Conservation (phyloP, 768 basidiomycete species). For the Naematelia encephala region DNA sequence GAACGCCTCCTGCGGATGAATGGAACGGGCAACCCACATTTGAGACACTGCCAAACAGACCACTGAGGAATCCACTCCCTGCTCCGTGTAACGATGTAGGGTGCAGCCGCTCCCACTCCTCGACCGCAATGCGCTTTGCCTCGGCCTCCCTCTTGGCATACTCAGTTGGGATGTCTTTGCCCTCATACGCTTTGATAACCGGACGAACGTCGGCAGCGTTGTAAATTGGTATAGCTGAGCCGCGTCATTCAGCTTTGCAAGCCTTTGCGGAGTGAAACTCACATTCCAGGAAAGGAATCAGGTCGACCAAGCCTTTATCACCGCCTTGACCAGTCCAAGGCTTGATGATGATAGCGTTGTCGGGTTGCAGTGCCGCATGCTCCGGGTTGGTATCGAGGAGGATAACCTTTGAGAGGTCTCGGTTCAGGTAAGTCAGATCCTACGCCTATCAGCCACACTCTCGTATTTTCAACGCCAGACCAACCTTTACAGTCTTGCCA, state of each 20-base stretch:
- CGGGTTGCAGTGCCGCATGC: slow-evolving; percentile 73
- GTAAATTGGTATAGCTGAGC: slow-evolving; percentile 84
- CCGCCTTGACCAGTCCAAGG: slow-evolving; percentile 80
- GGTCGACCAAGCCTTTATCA: slow-evolving; percentile 72
- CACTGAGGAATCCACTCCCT: slow-evolving; percentile 37
- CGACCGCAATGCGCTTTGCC: slow-evolving; percentile 69
- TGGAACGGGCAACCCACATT: slow-evolving; percentile 34
- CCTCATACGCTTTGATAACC: slow-evolving; percentile 76
- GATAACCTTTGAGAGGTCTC: slow-evolving; percentile 85
- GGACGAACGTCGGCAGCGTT: slow-evolving; percentile 81
- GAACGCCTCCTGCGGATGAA: not conserved
- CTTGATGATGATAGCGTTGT: slow-evolving; percentile 78
- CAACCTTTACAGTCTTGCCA: slow-evolving; percentile 79
- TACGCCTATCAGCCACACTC: slow-evolving; percentile 41
- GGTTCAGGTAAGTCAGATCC: slow-evolving; percentile 92
- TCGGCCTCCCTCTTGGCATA: slow-evolving; percentile 85
- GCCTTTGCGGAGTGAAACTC: slow-evolving; percentile 29
- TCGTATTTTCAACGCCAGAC: slow-evolving; percentile 6
- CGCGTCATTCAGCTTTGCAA: slow-evolving; percentile 8
- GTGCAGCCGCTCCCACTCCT: slow-evolving; percentile 68
- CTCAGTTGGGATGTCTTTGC: slow-evolving; percentile 82
- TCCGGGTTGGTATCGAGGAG: slow-evolving; percentile 79
- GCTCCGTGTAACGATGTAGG: slow-evolving; percentile 23
- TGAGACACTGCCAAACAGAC: slow-evolving; percentile 43
- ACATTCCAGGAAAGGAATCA: slow-evolving; percentile 98